Conservation (phyloP, 306 rosid species). For the Castanea crenata region DNA sequence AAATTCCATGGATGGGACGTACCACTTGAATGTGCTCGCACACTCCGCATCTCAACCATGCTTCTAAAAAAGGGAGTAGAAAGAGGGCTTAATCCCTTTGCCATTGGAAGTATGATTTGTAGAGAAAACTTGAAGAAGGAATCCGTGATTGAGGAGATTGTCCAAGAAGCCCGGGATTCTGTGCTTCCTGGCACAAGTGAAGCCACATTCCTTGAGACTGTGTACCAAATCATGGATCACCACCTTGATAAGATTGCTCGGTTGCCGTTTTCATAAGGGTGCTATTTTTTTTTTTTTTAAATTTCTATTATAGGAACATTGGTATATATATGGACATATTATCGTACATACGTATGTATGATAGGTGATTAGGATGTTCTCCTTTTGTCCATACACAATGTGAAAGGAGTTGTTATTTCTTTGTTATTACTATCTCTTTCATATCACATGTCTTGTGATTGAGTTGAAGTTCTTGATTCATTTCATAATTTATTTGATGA, state of each 20-base stretch:
- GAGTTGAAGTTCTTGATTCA: background rate
- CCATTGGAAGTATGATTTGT: constrained; percentile 81
- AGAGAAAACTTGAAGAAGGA: constrained; percentile 67
- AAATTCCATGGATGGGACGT: constrained; percentile 89
- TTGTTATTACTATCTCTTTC: constrained; percentile 27
- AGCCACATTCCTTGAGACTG: constrained; percentile 71
- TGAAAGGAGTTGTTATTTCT: constrained; percentile 23
- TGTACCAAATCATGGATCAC: constrained; percentile 68
- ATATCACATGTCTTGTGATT: constrained; percentile 16
- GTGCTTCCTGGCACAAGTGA: constrained; percentile 78
- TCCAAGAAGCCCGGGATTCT: constrained; percentile 63
- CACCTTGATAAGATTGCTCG: constrained; percentile 53
- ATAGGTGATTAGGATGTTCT: constrained; percentile 4
- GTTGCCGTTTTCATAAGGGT: constrained; percentile 30
- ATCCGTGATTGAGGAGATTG: constrained; percentile 80
- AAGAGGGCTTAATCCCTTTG: constrained; percentile 73
- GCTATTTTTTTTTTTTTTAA: constrained; percentile 8
- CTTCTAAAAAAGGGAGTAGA: constrained; percentile 87
- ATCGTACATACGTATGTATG: constrained; percentile 35
- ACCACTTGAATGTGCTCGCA: constrained; percentile 73
- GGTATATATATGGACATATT: constrained; percentile 34
- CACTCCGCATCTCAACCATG: constrained; percentile 83
- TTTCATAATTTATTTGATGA: background rate
- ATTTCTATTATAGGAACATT: constrained; percentile 4
- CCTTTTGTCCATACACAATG: constrained; percentile 20